Percentiles rank a stretch among this genome's conserved stretches.
phyloP scores from a whole-genome alignment of 2,329 filamentous ascomycete species.

The Stachybotrys chartarum region DNA sequence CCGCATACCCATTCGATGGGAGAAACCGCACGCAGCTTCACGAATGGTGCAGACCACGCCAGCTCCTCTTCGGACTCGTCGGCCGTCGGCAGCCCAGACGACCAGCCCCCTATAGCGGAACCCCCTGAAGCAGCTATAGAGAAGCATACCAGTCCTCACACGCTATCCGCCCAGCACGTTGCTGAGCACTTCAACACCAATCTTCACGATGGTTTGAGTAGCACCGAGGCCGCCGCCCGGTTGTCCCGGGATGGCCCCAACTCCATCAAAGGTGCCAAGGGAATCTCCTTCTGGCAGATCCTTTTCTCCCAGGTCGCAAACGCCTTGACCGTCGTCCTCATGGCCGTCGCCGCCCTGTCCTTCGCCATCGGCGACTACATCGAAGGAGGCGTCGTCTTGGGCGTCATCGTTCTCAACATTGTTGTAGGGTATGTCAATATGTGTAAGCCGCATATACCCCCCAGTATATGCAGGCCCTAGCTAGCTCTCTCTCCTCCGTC shows the following conservation, averaged over 20 bases:
- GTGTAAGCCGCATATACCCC: background rate
- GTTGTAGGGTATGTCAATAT: slow-evolving; percentile 47
- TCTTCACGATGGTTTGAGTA: slow-evolving; percentile 53
- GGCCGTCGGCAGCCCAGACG: slow-evolving; percentile 25
- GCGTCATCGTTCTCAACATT: slow-evolving; percentile 61
- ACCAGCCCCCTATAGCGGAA: slow-evolving; percentile 32
- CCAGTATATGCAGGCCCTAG: background rate
- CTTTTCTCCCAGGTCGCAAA: slow-evolving; percentile 71
- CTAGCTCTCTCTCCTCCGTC: slow-evolving; percentile 4
- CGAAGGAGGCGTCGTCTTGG: slow-evolving; percentile 56
- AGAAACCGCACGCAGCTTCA: slow-evolving; percentile 25
- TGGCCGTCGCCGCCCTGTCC: slow-evolving; percentile 65
- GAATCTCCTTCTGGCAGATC: slow-evolving; percentile 67
- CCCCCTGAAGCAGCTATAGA: slow-evolving; percentile 28
- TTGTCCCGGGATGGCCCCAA: slow-evolving; percentile 62
- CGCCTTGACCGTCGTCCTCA: slow-evolving; percentile 66
- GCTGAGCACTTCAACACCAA: slow-evolving; percentile 33
- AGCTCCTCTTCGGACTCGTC: slow-evolving; percentile 29
- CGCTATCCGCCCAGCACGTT: slow-evolving; percentile 25
- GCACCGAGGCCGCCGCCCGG: slow-evolving; percentile 56
- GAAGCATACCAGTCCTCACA: slow-evolving; percentile 26
- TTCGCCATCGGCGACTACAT: slow-evolving; percentile 60
- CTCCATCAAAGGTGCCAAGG: slow-evolving; percentile 63
- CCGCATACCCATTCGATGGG: slow-evolving; percentile 27
- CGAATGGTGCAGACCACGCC: slow-evolving; percentile 34